These are phyloP conservation scores for Acanthamoeba polyphaga DNA, from an alignment of 208 protist genomes.

Conservation along the genomic window DNA sequence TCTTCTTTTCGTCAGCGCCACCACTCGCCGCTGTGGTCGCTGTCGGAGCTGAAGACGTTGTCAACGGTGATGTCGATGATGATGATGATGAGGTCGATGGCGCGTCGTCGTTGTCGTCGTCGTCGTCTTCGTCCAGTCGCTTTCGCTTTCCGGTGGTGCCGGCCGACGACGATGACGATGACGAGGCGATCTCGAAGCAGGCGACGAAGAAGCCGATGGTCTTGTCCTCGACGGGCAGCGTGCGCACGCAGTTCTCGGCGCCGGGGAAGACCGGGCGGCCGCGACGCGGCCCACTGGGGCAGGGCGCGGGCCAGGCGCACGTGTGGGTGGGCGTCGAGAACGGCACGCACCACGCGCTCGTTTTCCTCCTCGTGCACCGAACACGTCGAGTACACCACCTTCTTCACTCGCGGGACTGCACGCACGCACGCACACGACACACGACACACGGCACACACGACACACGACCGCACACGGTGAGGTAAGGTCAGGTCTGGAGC, in stretches of 20 bases:
- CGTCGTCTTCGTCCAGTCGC: not conserved
- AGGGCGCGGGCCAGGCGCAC: constrained; percentile 71
- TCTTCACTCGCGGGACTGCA: constrained; percentile 81
- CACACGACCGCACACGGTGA: no score
- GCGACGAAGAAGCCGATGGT: constrained; percentile 91
- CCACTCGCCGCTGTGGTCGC: not conserved
- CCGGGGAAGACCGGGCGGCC: constrained; percentile 69
- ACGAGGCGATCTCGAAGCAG: constrained; percentile 79
- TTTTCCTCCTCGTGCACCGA: constrained; percentile 89
- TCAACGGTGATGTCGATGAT: no score
- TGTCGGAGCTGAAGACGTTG: no score
- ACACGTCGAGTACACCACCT: constrained; percentile 90
- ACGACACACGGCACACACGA: not conserved
- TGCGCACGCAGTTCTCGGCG: constrained; percentile 79
- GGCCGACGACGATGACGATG: no score
- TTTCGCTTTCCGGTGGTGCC: not conserved
- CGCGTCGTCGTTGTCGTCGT: not conserved
- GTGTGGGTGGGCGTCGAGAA: constrained; percentile 74
- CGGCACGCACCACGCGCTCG: constrained; percentile 87
- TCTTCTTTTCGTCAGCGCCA: not conserved
- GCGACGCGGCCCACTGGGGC: constrained; percentile 83
- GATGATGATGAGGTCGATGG: not conserved
- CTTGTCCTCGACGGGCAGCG: constrained; percentile 76
- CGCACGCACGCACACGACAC: no score
- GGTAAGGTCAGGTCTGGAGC: no score